Evolutionary conservation across 2,329 filamentous ascomycete genomes (phyloP), one percentile per base, ranked within the genome.

Genomic region (Xylariomycetidae sp.): DNA sequence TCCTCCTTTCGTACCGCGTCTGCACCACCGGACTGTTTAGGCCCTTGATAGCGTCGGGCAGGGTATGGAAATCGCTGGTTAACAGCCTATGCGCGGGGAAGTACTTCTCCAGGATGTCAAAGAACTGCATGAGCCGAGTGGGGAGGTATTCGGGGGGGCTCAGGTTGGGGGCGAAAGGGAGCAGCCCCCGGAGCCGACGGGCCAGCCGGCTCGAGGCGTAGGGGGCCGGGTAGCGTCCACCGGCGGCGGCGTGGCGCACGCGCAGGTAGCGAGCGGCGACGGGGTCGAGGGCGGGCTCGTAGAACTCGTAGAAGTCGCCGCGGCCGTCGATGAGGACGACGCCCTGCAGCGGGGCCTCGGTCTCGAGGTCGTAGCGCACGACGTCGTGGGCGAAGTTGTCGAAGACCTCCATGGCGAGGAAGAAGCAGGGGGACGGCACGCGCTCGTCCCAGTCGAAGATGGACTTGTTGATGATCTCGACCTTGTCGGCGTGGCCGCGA

Each of bases 331-430:
- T 82, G 25, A 98, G 71, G 11, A 97, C 89, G 42, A 82, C 82
- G 31, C 88, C 88, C 65, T 98, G 94, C 34, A 95, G 74, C 0
- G 90, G 85, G 46, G 83, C 69, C 57, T 88, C 85, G 9, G 88
- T 94, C 40, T 71, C 63, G 9, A 83, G 72, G 62, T 97, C 84
- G 66, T 97, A 98, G 44, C 94, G 89, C 42, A 98, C 80, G 38
- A 82, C 77, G 64, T 98, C 92, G 66, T 98, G 94, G 22, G 88
- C 82, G 58, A 98, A 97, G 65, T 98, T 98, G 69, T 98, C 92
- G 54, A 96, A 95, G 46, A 98, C 92, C 63, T 98, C 92, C 63
- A 98, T 84, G 27, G 90, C 92, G 26, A 98, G 77, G 70, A 98
- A 97, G 71, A 94, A 98, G 67, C 92, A 97, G 0, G 90, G 92